A percentile compares a stretch with the other conserved stretches of the same genome.
These are phyloP conservation scores for Lyophyllum atratum DNA, from an alignment of 768 basidiomycete species.

Conservation along the genomic window DNA sequence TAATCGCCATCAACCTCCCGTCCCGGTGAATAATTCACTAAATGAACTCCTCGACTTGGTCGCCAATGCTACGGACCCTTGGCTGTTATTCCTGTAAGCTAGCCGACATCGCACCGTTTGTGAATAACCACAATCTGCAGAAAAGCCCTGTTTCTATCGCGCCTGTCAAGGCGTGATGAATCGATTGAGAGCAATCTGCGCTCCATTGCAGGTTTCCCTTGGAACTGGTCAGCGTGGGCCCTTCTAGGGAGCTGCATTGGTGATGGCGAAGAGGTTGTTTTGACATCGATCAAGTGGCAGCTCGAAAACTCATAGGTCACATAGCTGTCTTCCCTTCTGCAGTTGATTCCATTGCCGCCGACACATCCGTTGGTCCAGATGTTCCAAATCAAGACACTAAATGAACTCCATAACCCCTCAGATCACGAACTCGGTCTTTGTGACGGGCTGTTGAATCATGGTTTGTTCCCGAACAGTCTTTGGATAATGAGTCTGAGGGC, in stretches of 20 bases:
- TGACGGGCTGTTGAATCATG: conserved; percentile 68
- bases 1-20: conserved; percentile 67
- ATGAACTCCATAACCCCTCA: conserved; percentile 86
- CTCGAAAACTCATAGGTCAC: conserved; percentile 15
- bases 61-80: conserved; percentile 67
- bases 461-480: conserved; percentile 79
- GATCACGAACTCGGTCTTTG: conserved; percentile 84
- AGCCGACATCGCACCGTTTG: neutral
- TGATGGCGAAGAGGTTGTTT: conserved; percentile 80
- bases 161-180: conserved; percentile 78
- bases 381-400: conserved; percentile 88
- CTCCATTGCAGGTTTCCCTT: conserved; percentile 78
- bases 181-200: conserved; percentile 80
- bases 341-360: conserved; percentile 45
- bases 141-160: conserved; percentile 80
- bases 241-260: conserved; percentile 78
- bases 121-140: conserved; percentile 39
- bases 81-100: conserved; percentile 80
- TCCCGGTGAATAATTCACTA: conserved; percentile 63
- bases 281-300: conserved; percentile 3
- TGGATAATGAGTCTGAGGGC: conserved; percentile 89
- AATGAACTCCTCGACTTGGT: conserved; percentile 62
- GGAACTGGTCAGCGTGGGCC: conserved; percentile 96
- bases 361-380: conserved; percentile 54
- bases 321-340: conserved; percentile 51